Evolutionary conservation across 257 asterid species (phyloP), one percentile per base, ranked within the genome.

Genomic region (Rhazya stricta): DNA sequence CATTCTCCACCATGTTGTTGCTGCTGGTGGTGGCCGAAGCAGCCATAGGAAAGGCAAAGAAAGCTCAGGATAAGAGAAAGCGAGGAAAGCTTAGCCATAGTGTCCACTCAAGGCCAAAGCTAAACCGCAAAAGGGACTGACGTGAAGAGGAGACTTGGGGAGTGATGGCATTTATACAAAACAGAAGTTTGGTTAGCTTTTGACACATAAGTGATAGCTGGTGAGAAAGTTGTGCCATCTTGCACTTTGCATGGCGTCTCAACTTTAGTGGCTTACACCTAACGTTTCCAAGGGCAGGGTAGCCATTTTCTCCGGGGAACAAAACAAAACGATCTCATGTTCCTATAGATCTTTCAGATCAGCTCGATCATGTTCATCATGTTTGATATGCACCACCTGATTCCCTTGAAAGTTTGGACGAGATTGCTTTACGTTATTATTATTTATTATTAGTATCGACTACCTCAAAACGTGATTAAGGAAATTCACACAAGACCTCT

Each of bases 211-310:
- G 70, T 46, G 78, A 63, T 8, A 65, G 57, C 13, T 29, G 71
- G 32, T 13, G 72, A 27, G 69, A 50, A 53, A 69, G 43, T 43
- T 10, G 48, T 81, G 91, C 70, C 96, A 89, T 89, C 58, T 85
- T 83, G 91, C 91, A 53, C 57, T 60, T 0, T 88, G 93, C 96
- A 90, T 90, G 96, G 73, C 54, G 25, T 10, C 32, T 1, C 36
- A 34, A 30, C 73, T 75, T 67, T 74, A 1, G 53, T 74, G 81
- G 78, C 80, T 76, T 81, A 76, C 95, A 85, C 92, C 72, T 84
- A 83, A 68, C 71, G 16, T 71, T 39, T 62, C 6, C 8, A 21
- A 58, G 74, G 80, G 84, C 83, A 79, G 78, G 78, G 74, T 84
- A 86, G 85, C 84, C 69, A 70, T 13, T 1, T 19, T 50, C 53